Evolutionary conservation across 148 eudicot genomes (phyloP).

Genomic region (Rhododendron williamsianum): DNA sequence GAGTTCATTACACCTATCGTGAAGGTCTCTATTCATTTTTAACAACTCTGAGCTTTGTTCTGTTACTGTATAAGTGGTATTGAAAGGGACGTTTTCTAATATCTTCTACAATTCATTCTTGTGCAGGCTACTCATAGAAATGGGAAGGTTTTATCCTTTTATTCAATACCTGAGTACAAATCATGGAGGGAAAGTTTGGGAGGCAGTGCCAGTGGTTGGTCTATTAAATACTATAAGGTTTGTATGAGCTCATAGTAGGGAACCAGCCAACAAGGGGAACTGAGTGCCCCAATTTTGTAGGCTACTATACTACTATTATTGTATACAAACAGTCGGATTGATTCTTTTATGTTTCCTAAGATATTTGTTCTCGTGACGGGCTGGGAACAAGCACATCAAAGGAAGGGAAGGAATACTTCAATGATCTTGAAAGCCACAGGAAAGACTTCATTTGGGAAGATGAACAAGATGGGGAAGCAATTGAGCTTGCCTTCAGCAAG

Average conservation of each 20-base stretch:
- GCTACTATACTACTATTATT: no score
- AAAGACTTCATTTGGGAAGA: constrained; percentile 80
- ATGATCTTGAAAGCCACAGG: constrained; percentile 55
- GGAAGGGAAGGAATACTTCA: constrained; percentile 84
- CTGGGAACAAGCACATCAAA: constrained; percentile 78
- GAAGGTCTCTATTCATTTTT: constrained; percentile 42
- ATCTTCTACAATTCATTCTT: not conserved
- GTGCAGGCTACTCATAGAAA: constrained; percentile 54
- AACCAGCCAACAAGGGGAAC: not conserved
- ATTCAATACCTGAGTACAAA: constrained; percentile 86
- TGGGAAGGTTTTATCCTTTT: constrained; percentile 45
- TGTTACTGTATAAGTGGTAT: not conserved
- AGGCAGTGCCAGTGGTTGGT: constrained; percentile 52
- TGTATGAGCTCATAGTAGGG: constrained; percentile 9
- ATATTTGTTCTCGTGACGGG: constrained; percentile 29
- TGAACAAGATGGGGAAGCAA: constrained; percentile 76
- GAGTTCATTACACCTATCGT: constrained; percentile 91
- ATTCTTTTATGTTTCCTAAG: no score
- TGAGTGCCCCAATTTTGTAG: not conserved
- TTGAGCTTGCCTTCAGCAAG: constrained; percentile 95
- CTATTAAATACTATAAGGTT: constrained; percentile 92
- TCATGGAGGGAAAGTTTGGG: constrained; percentile 56
- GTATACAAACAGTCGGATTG: no score
- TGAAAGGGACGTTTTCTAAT: not conserved
- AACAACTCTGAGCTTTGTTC: not conserved